Evolutionary conservation across 2,329 filamentous ascomycete genomes (phyloP).

Genomic region (Thermothelomyces thermophilus): DNA sequence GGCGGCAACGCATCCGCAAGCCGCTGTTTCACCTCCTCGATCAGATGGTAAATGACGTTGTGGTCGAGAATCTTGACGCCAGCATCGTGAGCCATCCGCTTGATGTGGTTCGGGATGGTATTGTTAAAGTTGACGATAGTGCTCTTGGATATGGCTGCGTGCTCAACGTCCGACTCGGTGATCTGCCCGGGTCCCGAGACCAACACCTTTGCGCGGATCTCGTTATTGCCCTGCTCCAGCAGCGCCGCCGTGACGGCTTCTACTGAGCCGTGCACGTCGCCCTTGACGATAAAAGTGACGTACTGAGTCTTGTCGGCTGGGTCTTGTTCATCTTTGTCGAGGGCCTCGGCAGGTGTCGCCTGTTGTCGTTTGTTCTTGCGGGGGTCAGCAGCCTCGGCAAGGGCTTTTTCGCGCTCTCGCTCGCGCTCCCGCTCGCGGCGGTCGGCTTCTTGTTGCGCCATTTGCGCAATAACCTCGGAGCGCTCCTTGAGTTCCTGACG

Average conservation of each 20-base stretch:
- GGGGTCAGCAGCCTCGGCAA: constrained; percentile 10
- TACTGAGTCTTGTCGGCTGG: constrained; percentile 37
- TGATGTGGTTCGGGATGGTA: constrained; percentile 58
- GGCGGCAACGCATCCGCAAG: constrained; percentile 66
- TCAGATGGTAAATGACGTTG: constrained; percentile 76
- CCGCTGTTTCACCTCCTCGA: constrained; percentile 63
- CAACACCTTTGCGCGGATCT: constrained; percentile 71
- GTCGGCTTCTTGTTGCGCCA: constrained; percentile 63
- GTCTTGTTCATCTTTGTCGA: constrained; percentile 30
- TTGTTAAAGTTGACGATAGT: constrained; percentile 84
- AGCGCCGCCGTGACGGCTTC: constrained; percentile 81
- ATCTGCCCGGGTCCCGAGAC: constrained; percentile 71
- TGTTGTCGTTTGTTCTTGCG: neutral
- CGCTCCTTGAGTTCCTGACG: constrained; percentile 66
- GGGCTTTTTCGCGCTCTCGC: constrained; percentile 36
- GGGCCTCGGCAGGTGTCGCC: constrained; percentile 29
- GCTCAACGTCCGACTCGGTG: constrained; percentile 80
- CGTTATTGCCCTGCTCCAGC: constrained; percentile 72
- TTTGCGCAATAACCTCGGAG: constrained; percentile 69
- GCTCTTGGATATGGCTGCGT: constrained; percentile 70
- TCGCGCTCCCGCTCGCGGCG: constrained; percentile 50
- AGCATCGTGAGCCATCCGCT: constrained; percentile 59
- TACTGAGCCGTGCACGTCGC: constrained; percentile 86
- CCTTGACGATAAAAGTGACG: constrained; percentile 82
- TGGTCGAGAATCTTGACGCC: constrained; percentile 76